phyloP scores from a whole-genome alignment of 228 moss, liverwort and hornwort species.

The Sphagnum fallax region DNA sequence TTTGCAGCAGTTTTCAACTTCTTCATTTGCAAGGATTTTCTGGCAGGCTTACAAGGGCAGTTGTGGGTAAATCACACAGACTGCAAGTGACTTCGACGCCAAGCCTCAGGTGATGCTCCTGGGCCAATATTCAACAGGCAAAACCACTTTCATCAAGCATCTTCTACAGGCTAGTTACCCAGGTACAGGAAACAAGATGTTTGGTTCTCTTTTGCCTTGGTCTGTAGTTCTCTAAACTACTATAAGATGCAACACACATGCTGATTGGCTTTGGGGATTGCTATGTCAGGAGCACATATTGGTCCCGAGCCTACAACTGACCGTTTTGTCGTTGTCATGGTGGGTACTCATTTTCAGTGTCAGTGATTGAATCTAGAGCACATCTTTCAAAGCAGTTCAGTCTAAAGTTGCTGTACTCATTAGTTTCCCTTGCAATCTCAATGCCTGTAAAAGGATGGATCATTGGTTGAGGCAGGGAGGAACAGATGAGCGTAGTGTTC shows the following conservation, averaged over 20 bases:
- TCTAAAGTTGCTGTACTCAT: background rate
- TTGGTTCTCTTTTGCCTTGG: too few species aligned
- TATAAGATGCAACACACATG: background rate
- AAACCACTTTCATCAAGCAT: slow-evolving; percentile 98
- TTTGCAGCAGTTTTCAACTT: background rate
- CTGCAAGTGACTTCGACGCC: slow-evolving; percentile 96
- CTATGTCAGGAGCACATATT: slow-evolving; percentile 74
- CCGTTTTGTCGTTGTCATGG: slow-evolving; percentile 99
- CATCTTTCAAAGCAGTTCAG: background rate
- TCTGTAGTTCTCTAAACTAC: too few species aligned
- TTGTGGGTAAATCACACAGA: slow-evolving; percentile 26
- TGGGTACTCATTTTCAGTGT: slow-evolving; percentile 14
- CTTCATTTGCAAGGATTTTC: background rate
- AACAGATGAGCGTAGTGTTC: slow-evolving; percentile 86
- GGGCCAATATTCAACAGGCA: slow-evolving; percentile 98
- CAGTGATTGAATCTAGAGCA: too few species aligned
- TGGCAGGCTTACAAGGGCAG: background rate
- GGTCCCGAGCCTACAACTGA: slow-evolving; percentile 99
- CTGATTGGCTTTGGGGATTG: background rate
- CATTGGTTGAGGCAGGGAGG: slow-evolving; percentile 55
- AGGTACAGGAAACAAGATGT: slow-evolving; percentile 8
- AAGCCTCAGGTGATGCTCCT: slow-evolving; percentile 98
- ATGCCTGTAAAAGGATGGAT: background rate
- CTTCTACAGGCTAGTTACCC: slow-evolving; percentile 80
- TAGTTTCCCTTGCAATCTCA: too few species aligned